Conservation (phyloP, 1,139 yeast genomes). For the Kodamaea sp. region DNA sequence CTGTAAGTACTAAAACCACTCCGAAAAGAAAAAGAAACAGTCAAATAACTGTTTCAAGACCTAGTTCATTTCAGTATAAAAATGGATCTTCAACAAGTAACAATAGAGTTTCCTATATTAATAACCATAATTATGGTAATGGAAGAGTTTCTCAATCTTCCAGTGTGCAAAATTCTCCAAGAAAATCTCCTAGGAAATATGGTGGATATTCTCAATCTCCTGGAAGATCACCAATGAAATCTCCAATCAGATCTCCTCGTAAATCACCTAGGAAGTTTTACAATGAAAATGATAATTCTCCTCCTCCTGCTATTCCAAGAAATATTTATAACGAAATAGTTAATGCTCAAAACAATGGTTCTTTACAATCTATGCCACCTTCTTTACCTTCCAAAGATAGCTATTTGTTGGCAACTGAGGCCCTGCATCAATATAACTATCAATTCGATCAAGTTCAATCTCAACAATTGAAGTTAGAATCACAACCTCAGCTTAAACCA, state of each 20-base stretch:
- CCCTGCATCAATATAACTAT: slow-evolving; percentile 8
- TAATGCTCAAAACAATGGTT: slow-evolving; percentile 32
- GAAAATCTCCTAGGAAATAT: slow-evolving; percentile 21
- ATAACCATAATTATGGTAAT: slow-evolving; percentile 13
- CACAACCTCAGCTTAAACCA: slow-evolving; percentile 5
- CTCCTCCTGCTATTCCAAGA: slow-evolving; percentile 39
- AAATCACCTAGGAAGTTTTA: slow-evolving; percentile 17
- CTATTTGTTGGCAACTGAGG: slow-evolving; percentile 8
- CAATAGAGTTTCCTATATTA: slow-evolving; percentile 21
- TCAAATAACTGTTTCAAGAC: slow-evolving; percentile 17
- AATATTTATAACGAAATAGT: slow-evolving; percentile 47
- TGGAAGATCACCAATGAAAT: slow-evolving; percentile 20
- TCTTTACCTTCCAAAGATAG: slow-evolving; percentile 42
- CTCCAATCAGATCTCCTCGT: slow-evolving; percentile 9
- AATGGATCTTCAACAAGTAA: slow-evolving; percentile 10
- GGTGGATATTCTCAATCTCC: slow-evolving; percentile 19
- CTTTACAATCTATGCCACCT: slow-evolving; percentile 34
- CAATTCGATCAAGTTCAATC: slow-evolving; percentile 2
- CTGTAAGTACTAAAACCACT: slow-evolving; percentile 15
- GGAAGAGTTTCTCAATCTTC: slow-evolving; percentile 31
- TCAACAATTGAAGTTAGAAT: background rate
- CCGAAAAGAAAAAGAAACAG: slow-evolving; percentile 16
- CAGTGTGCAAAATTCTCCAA: slow-evolving; percentile 34
- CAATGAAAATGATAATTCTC: slow-evolving; percentile 20
- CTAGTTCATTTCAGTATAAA: slow-evolving; percentile 19